A percentile compares a stretch with the other conserved stretches of the same genome.
Evolutionary conservation across 306 rosid genomes (phyloP).

Genomic region (Biancaea sappan): DNA sequence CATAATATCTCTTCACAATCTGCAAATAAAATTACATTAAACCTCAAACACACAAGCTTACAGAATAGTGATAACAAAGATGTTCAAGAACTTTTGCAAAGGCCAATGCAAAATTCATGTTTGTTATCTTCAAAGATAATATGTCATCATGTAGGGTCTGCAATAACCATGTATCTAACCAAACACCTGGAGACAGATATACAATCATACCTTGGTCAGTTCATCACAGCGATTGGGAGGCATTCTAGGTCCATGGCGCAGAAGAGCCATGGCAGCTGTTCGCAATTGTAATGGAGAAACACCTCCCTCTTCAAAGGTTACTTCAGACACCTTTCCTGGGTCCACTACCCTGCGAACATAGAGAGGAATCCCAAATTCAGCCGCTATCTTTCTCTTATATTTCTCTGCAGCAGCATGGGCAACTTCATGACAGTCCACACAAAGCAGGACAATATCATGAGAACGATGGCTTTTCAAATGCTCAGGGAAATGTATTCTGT

Average conservation of each 20-base stretch:
- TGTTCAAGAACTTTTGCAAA: constrained; percentile 24
- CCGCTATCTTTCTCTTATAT: constrained; percentile 78
- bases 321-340: constrained; percentile 45
- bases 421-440: constrained; percentile 98
- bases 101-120: constrained; percentile 18
- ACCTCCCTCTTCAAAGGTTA: constrained; percentile 58
- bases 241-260: constrained; percentile 91
- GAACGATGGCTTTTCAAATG: constrained; percentile 97
- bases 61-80: background rate
- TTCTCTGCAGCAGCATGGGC: constrained; percentile 98
- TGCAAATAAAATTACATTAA: constrained; percentile 38
- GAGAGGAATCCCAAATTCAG: constrained; percentile 92
- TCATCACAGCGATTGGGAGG: constrained; percentile 76
- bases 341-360: constrained; percentile 74
- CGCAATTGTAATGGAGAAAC: constrained; percentile 93
- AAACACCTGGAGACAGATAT: constrained; percentile 23
- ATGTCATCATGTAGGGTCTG: constrained; percentile 1
- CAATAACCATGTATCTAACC: constrained; percentile 17
- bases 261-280: constrained; percentile 92
- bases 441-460: constrained; percentile 93
- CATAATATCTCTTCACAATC: constrained; percentile 80
- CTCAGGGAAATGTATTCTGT: constrained; percentile 95
- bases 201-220: constrained; percentile 64
- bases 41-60: background rate
- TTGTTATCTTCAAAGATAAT: background rate